Percentiles rank a stretch among this genome's conserved stretches.
Evolutionary conservation across 805 yeast genomes (phyloP).

Genomic region (Zygosaccharomyces rouxii): DNA sequence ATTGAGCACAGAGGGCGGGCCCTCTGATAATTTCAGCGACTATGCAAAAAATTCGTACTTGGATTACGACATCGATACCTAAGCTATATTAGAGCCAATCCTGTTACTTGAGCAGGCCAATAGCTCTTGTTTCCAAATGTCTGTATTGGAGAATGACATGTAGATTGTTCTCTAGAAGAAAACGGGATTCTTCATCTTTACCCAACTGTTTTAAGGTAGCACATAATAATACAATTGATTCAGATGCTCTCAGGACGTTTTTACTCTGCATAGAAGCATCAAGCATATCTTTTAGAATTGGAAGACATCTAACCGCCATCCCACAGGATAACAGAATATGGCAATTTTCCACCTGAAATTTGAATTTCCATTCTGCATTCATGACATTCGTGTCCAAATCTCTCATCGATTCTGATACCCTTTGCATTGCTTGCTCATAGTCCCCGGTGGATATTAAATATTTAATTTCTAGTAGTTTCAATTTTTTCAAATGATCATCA

Average conservation of each 20-base stretch:
- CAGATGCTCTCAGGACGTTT: conserved; percentile 41
- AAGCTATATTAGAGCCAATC: background rate
- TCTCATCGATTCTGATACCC: conserved; percentile 17
- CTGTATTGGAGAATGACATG: conserved; percentile 11
- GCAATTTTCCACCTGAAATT: conserved; percentile 25
- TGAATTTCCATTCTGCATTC: conserved; percentile 32
- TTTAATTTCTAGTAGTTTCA: conserved; percentile 39
- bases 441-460: conserved; percentile 36
- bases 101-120: conserved; percentile 3
- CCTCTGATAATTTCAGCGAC: background rate
- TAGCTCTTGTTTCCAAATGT: conserved; percentile 6
- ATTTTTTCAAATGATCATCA: conserved; percentile 38
- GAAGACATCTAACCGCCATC: conserved; percentile 46
- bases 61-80: conserved; percentile 7
- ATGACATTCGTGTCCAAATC: conserved; percentile 14
- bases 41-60: background rate
- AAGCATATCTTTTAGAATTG: conserved; percentile 47
- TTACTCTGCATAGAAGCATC: conserved; percentile 46
- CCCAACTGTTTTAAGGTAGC: conserved; percentile 42
- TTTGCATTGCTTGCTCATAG: conserved; percentile 28
- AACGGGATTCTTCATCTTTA: conserved; percentile 37
- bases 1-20: conserved; percentile 4
- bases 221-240: conserved; percentile 45
- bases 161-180: conserved; percentile 7
- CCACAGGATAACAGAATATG: conserved; percentile 38